Conservation (phyloP, 2,329 filamentous ascomycete species). For the Colletotrichum plurivorum region DNA sequence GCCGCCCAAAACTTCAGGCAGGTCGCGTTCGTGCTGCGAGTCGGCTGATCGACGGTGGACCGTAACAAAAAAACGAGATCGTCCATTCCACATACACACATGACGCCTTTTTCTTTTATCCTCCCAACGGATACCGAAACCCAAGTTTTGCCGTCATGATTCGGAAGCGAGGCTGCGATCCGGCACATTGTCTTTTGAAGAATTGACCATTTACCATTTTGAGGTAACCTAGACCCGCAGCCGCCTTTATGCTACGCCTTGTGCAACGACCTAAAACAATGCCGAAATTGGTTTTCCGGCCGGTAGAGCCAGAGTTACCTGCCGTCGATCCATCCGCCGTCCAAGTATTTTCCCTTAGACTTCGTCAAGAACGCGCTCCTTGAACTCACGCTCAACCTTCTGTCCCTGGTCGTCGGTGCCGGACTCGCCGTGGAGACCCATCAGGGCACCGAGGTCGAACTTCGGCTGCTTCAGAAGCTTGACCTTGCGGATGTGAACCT, state of each 20-base stretch:
- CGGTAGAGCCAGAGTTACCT: conserved; percentile 39
- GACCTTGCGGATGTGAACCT: conserved; percentile 99
- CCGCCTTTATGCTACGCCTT: conserved; percentile 61
- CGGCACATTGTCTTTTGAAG: conserved; percentile 33
- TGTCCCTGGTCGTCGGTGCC: conserved; percentile 95
- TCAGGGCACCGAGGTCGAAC: conserved; percentile 97
- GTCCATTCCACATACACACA: conserved; percentile 36
- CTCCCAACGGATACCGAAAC: conserved; percentile 32
- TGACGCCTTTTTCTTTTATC: conserved; percentile 34
- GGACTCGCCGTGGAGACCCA: conserved; percentile 98
- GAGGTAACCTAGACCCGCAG: conserved; percentile 57
- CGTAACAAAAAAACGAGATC: conserved; percentile 17
- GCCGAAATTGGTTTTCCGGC: conserved; percentile 44
- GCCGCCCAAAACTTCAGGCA: no score
- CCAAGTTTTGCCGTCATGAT: conserved; percentile 36
- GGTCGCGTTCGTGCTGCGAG: no score
- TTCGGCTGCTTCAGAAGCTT: conserved; percentile 99
- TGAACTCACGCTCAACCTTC: conserved; percentile 99
- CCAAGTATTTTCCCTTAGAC: conserved; percentile 77
- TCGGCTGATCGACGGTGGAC: not conserved
- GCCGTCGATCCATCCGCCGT: conserved; percentile 59
- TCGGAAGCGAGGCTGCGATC: conserved; percentile 36
- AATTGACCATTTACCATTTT: conserved; percentile 43
- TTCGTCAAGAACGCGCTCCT: conserved; percentile 94
- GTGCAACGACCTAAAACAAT: conserved; percentile 59